Evolutionary conservation across 129 eudicot species (phyloP), one percentile per base, ranked within the genome.

Genomic region (Arctium lappa): DNA sequence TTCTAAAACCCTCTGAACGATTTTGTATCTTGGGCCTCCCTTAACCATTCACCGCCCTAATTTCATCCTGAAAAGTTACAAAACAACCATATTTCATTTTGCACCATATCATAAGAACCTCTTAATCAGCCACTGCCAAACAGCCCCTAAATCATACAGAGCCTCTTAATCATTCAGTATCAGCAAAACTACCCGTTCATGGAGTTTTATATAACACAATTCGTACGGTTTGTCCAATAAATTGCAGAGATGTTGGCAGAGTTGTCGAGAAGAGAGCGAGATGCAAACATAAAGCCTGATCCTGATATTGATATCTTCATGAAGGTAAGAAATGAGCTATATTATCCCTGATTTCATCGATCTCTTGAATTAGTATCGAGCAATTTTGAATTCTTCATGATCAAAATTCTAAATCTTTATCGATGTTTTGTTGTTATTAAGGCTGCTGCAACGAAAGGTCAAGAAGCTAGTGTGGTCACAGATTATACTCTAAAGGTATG

Each of bases 211-310:
- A 7, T 77, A 83, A 75, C 74, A 48, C 0, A 74, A 40, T 60
- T 62, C 4, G 10, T 72, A n/a, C 9, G 68, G 68, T 16, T 78
- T 68, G 40, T 84, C 33, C 27, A 5, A 33, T 74, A 13, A 72
- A 8, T 82, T 83, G 82, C 91, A 94, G 98, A 92, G 34, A 94
- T 92, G 97, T 83, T 94, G 71, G 91, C 90, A 27, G 98, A 94
- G 81, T 81, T 94, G 88, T 84, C 97, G 3, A 92, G 97, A 85
- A 92, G 98, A 71, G 98, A 94, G 83, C 90, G 92, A 82, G 85
- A 83, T 11, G 95, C 97, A 39, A 90, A 86, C 69, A 89, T 94
- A 22, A 92, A 92, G 84, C 98, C 98, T 63, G 98, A 94, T 86
- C 91, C 97, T 42, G 94, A 94, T 82, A 68, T 94, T 63, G 98